phyloP scores from a whole-genome alignment of 1,284 basidiomycete species.

The Wolfiporia cocos region DNA sequence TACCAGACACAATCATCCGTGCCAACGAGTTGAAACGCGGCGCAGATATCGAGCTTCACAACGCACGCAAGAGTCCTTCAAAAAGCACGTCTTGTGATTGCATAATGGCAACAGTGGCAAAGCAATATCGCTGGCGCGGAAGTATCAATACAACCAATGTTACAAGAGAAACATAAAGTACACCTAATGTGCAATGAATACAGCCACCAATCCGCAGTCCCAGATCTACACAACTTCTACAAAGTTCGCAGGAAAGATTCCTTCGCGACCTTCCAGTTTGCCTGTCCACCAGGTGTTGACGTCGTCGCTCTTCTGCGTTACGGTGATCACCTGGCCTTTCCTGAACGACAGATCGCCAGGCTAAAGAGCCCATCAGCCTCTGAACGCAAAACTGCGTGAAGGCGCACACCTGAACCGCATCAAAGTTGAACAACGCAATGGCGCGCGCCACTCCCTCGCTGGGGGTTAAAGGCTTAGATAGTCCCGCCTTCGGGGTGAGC shows the following conservation, averaged over 20 bases:
- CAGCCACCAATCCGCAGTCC: too few relatives aligned
- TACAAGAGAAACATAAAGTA: too few relatives aligned
- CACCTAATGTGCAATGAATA: too few relatives aligned
- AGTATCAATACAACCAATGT: too few relatives aligned
- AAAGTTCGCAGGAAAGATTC: conserved; percentile 53
- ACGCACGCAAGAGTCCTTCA: too few relatives aligned
- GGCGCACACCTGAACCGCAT: conserved; percentile 55
- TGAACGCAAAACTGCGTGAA: neutral
- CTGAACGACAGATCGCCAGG: conserved; percentile 77
- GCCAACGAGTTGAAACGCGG: too few relatives aligned
- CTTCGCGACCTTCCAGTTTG: conserved; percentile 32
- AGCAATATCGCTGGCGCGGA: too few relatives aligned
- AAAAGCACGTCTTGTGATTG: too few relatives aligned
- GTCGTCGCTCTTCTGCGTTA: conserved; percentile 71
- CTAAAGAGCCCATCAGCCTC: conserved; percentile 28
- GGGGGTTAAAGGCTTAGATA: conserved; percentile 39
- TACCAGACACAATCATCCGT: too few relatives aligned
- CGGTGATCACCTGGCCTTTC: conserved; percentile 78
- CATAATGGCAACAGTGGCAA: too few relatives aligned
- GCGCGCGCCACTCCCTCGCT: conserved; percentile 66
- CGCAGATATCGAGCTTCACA: too few relatives aligned
- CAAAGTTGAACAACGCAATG: conserved; percentile 76
- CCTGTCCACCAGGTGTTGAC: conserved; percentile 84
- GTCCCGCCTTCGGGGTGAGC: conserved; percentile 43
- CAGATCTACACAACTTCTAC: conserved; percentile 45